Evolutionary conservation across 2,329 filamentous ascomycete genomes (phyloP).

Genomic region (Chaetomiaceae sp.): DNA sequence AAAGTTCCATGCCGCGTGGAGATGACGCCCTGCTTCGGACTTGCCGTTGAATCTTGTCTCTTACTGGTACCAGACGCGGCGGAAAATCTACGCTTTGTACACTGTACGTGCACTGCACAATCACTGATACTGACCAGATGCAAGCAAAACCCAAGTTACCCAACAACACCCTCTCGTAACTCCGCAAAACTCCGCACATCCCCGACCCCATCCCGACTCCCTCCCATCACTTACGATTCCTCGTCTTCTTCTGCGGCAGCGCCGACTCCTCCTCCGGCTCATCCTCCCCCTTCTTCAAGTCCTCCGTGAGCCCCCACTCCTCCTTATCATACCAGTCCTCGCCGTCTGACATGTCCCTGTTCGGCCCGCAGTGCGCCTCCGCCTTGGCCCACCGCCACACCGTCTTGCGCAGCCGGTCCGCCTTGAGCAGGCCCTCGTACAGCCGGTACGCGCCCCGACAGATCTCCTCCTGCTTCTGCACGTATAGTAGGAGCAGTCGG

Average conservation of each 20-base stretch:
- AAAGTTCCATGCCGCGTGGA: too few species aligned
- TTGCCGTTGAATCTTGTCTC: too few species aligned
- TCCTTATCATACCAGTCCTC: constrained; percentile 87
- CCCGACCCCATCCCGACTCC: too few species aligned
- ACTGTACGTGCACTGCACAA: too few species aligned
- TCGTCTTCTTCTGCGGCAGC: constrained; percentile 57
- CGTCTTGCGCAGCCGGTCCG: constrained; percentile 65
- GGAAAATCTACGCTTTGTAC: too few species aligned
- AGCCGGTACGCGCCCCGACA: constrained; percentile 65
- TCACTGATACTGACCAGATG: too few species aligned
- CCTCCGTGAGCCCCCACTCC: constrained; percentile 70
- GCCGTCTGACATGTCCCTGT: constrained; percentile 76
- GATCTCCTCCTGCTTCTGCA: constrained; percentile 83
- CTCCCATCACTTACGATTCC: constrained; percentile 46
- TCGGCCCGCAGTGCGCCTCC: constrained; percentile 64
- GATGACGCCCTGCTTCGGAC: too few species aligned
- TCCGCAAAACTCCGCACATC: background rate
- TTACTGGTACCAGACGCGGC: too few species aligned
- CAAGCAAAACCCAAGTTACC: background rate
- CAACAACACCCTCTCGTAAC: background rate
- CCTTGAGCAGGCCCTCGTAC: constrained; percentile 66
- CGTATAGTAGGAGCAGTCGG: constrained; percentile 67
- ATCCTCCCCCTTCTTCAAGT: constrained; percentile 76
- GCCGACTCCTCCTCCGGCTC: constrained; percentile 73
- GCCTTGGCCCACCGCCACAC: constrained; percentile 74